Conservation (phyloP, 768 basidiomycete genomes). For the Leccinum ochraceum region DNA sequence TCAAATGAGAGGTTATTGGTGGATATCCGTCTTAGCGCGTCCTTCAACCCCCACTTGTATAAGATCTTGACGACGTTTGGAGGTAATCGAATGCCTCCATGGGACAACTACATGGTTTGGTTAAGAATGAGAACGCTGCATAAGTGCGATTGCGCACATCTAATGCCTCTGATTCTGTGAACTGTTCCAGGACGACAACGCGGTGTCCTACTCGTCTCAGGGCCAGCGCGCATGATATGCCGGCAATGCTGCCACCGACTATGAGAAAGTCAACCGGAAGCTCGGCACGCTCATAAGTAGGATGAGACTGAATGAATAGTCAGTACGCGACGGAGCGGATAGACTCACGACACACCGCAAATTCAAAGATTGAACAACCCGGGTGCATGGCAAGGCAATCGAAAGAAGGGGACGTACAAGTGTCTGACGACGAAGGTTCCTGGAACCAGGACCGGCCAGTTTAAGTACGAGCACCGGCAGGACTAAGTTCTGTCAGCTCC, state of each 20-base stretch:
- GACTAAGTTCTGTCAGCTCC: conserved; percentile 19
- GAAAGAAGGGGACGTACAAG: neutral
- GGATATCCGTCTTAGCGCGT: conserved; percentile 40
- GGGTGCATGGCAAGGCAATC: neutral
- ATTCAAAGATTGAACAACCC: conserved; percentile 4
- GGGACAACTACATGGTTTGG: conserved; percentile 13
- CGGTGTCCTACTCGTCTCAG: conserved; percentile 58
- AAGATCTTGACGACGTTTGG: conserved; percentile 61
- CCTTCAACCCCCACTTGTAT: conserved; percentile 54
- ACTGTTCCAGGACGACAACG: conserved; percentile 58
- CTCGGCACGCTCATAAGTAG: conserved; percentile 14
- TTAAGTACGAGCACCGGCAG: conserved; percentile 21
- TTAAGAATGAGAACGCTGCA: neutral
- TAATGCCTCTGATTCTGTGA: conserved; percentile 38
- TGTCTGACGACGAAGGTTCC: neutral
- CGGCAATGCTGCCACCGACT: conserved; percentile 55
- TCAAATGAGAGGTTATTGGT: conserved; percentile 23
- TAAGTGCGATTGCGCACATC: conserved; percentile 28
- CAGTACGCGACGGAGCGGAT: neutral
- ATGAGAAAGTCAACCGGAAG: conserved; percentile 42
- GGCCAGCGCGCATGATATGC: conserved; percentile 55
- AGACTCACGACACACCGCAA: conserved; percentile 11
- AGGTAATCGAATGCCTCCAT: conserved; percentile 48
- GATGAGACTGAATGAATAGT: conserved; percentile 13
- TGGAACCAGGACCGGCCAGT: neutral